Percentiles rank a stretch among this genome's conserved stretches.
These are phyloP conservation scores for Neocucurbitaria cava DNA, from an alignment of 2,329 filamentous ascomycete genomes.

Conservation along the genomic window DNA sequence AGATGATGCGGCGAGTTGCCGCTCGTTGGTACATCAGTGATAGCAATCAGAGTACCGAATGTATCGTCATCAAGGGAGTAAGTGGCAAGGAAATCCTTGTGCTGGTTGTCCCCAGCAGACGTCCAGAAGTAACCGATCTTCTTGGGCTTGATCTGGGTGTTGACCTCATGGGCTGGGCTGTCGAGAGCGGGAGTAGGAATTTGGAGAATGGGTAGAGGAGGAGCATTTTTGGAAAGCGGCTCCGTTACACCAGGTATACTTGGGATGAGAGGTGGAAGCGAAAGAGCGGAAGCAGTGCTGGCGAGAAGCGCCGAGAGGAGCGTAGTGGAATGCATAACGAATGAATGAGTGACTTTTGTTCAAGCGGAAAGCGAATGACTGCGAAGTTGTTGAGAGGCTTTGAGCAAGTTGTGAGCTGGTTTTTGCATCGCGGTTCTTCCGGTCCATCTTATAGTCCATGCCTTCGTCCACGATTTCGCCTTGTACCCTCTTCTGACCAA, in stretches of 20 bases:
- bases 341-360: slow-evolving; percentile 4
- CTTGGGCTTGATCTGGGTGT: slow-evolving; percentile 65
- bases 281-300: slow-evolving; percentile 33
- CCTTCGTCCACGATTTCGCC: background rate
- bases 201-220: slow-evolving; percentile 66
- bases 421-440: slow-evolving; percentile 9
- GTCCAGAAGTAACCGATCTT: slow-evolving; percentile 73
- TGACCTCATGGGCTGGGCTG: slow-evolving; percentile 60
- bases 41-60: slow-evolving; percentile 65
- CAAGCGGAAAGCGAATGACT: slow-evolving; percentile 2
- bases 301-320: slow-evolving; percentile 29
- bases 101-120: slow-evolving; percentile 65
- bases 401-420: slow-evolving; percentile 37
- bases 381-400: slow-evolving; percentile 26
- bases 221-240: slow-evolving; percentile 58
- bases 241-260: slow-evolving; percentile 66
- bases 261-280: slow-evolving; percentile 64
- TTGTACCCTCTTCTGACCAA: background rate
- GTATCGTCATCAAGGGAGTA: slow-evolving; percentile 68
- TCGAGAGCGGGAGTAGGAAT: slow-evolving; percentile 65
- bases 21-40: slow-evolving; percentile 65
- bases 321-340: slow-evolving; percentile 29
- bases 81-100: slow-evolving; percentile 66
- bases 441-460: slow-evolving; percentile 29
- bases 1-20: slow-evolving; percentile 69